phyloP scores from a whole-genome alignment of 192 early-diverging fungal genomes.

The Backusella macrospora region DNA sequence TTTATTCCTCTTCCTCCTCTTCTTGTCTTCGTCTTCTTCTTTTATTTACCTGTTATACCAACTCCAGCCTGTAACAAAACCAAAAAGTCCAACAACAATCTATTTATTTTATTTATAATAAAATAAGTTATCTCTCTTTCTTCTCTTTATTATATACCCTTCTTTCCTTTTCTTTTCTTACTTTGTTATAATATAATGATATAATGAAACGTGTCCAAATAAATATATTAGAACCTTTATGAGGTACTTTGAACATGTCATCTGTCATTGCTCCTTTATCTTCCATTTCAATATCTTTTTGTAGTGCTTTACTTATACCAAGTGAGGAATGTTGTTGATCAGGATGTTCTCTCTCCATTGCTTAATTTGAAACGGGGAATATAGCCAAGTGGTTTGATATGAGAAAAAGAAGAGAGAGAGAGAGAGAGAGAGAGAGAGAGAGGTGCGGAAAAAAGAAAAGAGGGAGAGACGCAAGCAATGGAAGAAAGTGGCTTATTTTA shows the following conservation, averaged over 20 bases:
- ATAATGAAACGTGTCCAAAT: constrained; percentile 32
- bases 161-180: background rate
- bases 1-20: background rate
- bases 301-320: constrained; percentile 21
- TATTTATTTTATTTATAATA: background rate
- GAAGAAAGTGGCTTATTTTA: too few relatives aligned
- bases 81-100: constrained; percentile 32
- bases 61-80: constrained; percentile 33
- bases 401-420: too few relatives aligned
- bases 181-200: constrained; percentile 36
- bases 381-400: too few relatives aligned
- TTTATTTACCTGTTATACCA: constrained; percentile 33
- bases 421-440: too few relatives aligned
- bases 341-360: constrained; percentile 11
- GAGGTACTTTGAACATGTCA: constrained; percentile 22
- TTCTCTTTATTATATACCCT: too few relatives aligned
- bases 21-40: too few relatives aligned
- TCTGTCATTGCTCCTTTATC: constrained; percentile 1
- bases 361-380: too few relatives aligned
- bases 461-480: too few relatives aligned
- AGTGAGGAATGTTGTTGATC: constrained; percentile 25
- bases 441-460: too few relatives aligned
- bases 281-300: background rate
- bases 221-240: constrained; percentile 9
- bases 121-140: too few relatives aligned